Conservation (phyloP, 805 yeast genomes). For the Kuraishia molischiana region DNA sequence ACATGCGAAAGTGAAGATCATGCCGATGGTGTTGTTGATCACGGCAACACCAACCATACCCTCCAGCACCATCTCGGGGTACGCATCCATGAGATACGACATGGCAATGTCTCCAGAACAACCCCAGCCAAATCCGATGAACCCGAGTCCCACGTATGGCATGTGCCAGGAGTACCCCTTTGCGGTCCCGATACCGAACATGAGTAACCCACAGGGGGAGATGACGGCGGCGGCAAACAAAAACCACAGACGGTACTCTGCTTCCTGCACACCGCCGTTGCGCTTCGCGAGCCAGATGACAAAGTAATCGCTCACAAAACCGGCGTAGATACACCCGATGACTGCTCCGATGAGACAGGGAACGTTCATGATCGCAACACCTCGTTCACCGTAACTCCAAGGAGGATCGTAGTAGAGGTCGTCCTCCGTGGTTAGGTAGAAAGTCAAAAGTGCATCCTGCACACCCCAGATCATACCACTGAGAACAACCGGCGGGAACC, state of each 20-base stretch:
- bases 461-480: conserved; percentile 72
- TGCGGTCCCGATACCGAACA: conserved; percentile 61
- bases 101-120: conserved; percentile 60
- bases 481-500: conserved; percentile 50
- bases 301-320: conserved; percentile 51
- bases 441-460: conserved; percentile 65
- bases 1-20: conserved; percentile 59
- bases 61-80: conserved; percentile 57
- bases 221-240: conserved; percentile 45
- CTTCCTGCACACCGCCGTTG: conserved; percentile 50
- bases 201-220: conserved; percentile 49
- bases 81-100: conserved; percentile 57
- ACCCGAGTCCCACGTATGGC: conserved; percentile 49
- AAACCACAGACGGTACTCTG: conserved; percentile 54
- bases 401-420: conserved; percentile 52
- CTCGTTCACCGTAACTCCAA: conserved; percentile 50
- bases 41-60: conserved; percentile 58
- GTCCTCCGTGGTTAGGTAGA: conserved; percentile 66
- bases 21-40: conserved; percentile 53
- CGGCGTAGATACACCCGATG: conserved; percentile 58
- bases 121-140: conserved; percentile 60
- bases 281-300: conserved; percentile 56
- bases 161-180: conserved; percentile 39
- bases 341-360: conserved; percentile 59
- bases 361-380: conserved; percentile 72